Evolutionary conservation across 495 filamentous ascomycete genomes (phyloP).

Genomic region (Cudoniella acicularis): DNA sequence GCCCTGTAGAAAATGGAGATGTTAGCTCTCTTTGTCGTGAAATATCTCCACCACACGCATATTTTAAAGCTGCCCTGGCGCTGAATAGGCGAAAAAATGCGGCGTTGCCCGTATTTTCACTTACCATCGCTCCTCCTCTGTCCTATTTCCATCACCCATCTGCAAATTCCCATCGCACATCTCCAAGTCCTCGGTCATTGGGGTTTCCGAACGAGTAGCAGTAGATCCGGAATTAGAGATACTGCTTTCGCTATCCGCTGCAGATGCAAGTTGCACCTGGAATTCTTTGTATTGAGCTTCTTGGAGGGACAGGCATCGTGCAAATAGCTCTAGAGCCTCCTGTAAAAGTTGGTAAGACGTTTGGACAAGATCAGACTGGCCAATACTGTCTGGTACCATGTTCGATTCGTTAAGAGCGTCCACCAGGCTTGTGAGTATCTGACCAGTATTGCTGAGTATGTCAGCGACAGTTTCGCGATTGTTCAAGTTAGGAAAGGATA

Average conservation of each 20-base stretch:
- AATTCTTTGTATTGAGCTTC: constrained; percentile 52
- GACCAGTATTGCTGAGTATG: constrained; percentile 22
- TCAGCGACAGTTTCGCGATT: too few species aligned
- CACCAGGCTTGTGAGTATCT: constrained; percentile 61
- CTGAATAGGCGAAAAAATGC: too few species aligned
- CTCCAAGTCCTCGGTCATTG: background rate
- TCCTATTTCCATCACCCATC: too few species aligned
- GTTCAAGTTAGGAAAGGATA: too few species aligned
- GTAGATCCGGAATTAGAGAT: too few species aligned
- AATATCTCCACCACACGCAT: too few species aligned
- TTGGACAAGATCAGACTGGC: background rate
- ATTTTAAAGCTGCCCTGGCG: too few species aligned
- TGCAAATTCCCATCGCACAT: too few species aligned
- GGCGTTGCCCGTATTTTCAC: too few species aligned
- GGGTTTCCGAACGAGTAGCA: background rate
- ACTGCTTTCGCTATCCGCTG: too few species aligned
- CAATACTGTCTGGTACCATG: background rate
- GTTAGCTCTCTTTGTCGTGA: too few species aligned
- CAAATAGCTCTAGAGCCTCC: constrained; percentile 61
- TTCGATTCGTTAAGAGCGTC: constrained; percentile 54
- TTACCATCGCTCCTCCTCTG: constrained; percentile 56
- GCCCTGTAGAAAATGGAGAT: too few species aligned
- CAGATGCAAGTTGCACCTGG: constrained; percentile 25
- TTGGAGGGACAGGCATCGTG: constrained; percentile 56
- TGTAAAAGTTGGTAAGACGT: constrained; percentile 40